These are phyloP conservation scores for Podosphaera xanthii DNA, from an alignment of 2,329 filamentous ascomycete genomes.

Conservation along the genomic window DNA sequence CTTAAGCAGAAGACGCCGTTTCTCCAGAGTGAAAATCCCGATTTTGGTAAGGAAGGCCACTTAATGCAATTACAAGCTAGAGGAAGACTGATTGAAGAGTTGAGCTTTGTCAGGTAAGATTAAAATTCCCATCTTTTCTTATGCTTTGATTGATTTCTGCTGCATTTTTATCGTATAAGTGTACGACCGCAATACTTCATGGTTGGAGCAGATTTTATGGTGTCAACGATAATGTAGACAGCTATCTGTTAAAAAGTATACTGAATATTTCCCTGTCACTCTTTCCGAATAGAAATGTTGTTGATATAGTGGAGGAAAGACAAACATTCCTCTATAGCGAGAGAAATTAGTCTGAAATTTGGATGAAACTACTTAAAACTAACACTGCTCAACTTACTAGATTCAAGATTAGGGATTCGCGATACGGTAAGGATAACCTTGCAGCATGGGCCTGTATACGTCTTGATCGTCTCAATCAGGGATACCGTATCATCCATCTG, in stretches of 20 bases:
- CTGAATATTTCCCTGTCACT: no score
- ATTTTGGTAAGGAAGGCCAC: slow-evolving; percentile 31
- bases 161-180: not conserved
- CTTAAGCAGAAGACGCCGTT: slow-evolving; percentile 37
- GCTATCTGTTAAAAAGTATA: no score
- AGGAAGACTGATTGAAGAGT: slow-evolving; percentile 36
- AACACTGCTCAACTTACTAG: slow-evolving; percentile 6
- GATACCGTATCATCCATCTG: slow-evolving; percentile 58
- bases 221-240: no score
- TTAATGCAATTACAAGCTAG: slow-evolving; percentile 35
- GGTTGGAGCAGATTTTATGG: no score
- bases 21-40: slow-evolving; percentile 34
- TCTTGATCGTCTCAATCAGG: slow-evolving; percentile 54
- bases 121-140: not conserved
- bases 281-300: no score
- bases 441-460: slow-evolving; percentile 78
- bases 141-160: not conserved
- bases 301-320: no score
- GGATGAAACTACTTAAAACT: not conserved
- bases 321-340: no score
- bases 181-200: no score
- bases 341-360: not conserved
- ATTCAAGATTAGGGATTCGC: slow-evolving; percentile 75
- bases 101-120: slow-evolving; percentile 51
- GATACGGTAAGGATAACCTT: slow-evolving; percentile 54